phyloP scores from a whole-genome alignment of 2,329 filamentous ascomycete genomes.

The Dothistroma pini region DNA sequence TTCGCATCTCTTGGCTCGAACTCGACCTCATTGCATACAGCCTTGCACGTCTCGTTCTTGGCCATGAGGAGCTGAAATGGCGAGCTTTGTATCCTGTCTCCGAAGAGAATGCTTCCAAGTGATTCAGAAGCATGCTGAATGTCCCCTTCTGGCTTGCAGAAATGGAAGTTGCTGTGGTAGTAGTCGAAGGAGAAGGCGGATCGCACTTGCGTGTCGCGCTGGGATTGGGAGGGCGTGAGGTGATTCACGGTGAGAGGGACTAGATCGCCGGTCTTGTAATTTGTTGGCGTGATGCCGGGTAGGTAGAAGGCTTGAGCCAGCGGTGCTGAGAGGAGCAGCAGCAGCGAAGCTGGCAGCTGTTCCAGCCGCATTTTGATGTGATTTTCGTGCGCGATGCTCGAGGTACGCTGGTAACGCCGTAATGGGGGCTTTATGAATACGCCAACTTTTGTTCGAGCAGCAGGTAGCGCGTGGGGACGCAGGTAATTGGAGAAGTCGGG shows the following conservation, averaged over 20 bases:
- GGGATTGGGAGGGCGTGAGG: constrained; percentile 78
- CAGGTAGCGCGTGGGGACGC: neutral
- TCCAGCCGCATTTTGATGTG: constrained; percentile 20
- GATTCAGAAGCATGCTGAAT: constrained; percentile 81
- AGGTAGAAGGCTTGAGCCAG: constrained; percentile 68
- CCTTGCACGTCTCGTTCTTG: constrained; percentile 81
- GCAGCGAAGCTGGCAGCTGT: constrained; percentile 22
- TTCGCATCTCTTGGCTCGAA: constrained; percentile 63
- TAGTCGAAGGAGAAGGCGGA: constrained; percentile 97
- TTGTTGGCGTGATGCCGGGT: constrained; percentile 84
- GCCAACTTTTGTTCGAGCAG: neutral
- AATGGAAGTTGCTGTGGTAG: constrained; percentile 82
- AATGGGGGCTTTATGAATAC: neutral
- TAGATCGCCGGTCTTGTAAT: constrained; percentile 73
- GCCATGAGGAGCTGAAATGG: constrained; percentile 86
- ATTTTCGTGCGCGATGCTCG: neutral
- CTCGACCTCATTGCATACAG: constrained; percentile 66
- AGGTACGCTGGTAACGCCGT: neutral
- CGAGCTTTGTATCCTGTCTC: constrained; percentile 95
- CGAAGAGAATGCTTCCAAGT: constrained; percentile 92
- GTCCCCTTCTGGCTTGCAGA: constrained; percentile 76
- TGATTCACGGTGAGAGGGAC: constrained; percentile 92
- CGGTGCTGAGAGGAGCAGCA: constrained; percentile 28
- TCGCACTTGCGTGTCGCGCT: constrained; percentile 73
- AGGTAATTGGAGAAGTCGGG: neutral